Conservation (phyloP, 805 yeast genomes). For the Saccharomycodes ludwigii region DNA sequence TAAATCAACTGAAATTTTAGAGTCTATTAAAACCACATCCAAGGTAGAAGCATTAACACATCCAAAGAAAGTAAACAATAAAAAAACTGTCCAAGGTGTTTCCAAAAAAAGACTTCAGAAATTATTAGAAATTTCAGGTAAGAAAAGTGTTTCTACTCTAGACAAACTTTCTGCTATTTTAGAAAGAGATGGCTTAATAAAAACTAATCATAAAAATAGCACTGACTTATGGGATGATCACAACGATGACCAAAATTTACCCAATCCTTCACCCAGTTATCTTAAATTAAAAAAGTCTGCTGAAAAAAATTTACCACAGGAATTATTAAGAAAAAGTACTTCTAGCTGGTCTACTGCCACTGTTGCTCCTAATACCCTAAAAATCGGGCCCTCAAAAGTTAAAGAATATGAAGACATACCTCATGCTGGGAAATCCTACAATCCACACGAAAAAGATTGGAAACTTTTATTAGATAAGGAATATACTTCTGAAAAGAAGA, state of each 20-base stretch:
- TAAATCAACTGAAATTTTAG: constrained; percentile 59
- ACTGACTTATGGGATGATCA: constrained; percentile 64
- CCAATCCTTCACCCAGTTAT: constrained; percentile 20
- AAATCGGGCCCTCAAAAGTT: constrained; percentile 39
- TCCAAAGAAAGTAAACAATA: constrained; percentile 24
- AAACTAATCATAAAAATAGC: constrained; percentile 23
- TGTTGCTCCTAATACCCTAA: constrained; percentile 42
- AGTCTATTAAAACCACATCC: constrained; percentile 41
- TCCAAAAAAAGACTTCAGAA: constrained; percentile 48
- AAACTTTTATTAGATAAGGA: constrained; percentile 55
- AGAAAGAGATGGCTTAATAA: constrained; percentile 53
- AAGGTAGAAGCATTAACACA: constrained; percentile 56
- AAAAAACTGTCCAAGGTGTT: constrained; percentile 45
- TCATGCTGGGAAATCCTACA: constrained; percentile 80
- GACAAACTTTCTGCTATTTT: constrained; percentile 6
- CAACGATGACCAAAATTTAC: constrained; percentile 11
- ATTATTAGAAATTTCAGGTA: constrained; percentile 69
- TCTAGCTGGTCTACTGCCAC: constrained; percentile 41
- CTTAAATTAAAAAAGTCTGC: constrained; percentile 14
- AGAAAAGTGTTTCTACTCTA: constrained; percentile 12
- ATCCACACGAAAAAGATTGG: constrained; percentile 84
- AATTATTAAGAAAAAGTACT: constrained; percentile 27
- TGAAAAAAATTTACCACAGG: constrained; percentile 25
- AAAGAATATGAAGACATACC: constrained; percentile 42
- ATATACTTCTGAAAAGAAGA: constrained; percentile 48